Evolutionary conservation across 1,139 yeast genomes (phyloP), one percentile per base, ranked within the genome.

Genomic region (Protomyces arabidopsidicola): DNA sequence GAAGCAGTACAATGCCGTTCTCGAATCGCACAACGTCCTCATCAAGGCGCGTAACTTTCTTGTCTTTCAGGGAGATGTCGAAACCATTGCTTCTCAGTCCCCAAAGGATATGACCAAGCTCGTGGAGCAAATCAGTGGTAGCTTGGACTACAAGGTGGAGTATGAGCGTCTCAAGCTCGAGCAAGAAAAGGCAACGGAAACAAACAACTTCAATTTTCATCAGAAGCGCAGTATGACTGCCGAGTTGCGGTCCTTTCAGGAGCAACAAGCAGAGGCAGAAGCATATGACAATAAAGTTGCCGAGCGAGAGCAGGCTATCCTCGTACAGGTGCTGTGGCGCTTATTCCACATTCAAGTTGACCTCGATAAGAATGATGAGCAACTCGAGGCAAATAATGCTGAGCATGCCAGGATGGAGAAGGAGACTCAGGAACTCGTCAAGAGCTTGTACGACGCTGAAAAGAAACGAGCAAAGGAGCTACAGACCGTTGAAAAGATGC

Each of bases 51-150:
- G 91, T 71, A 91, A 95, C 74, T 93, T 93, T 72, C 77, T 93
- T 68, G 98, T 95, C 16, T 91, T 93, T 73, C 98, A 93, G 77
- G 98, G 98, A 65, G 98, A 93, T 72, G 96, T 93, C 56, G 98
- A 93, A 73, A 87, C 87, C 69, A 86, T 93, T 60, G 98, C 98
- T 0, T 82, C 96, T 1, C 96, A 91, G 73, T 84, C 93, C 0
- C 84, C 98, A 0, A 75, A 76, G 53, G 96, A 90, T 56, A 78
- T 93, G 67, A 84, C 96, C 2, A 80, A 77, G 57, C 75, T 91
- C 68, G 78, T 95, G 64, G 99, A 93, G 74, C 85, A 84, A 31
- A 84, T 93, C 35, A 61, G 68, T 45, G 67, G 67, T 20, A 87
- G 97, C 0, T 76, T 77, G 5, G 95, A 88, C 57, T 83, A 75